Percentiles rank a stretch among this genome's conserved stretches.
These are phyloP conservation scores for Ascochyta koolunga DNA, from an alignment of 2,329 filamentous ascomycete species.

Conservation along the genomic window DNA sequence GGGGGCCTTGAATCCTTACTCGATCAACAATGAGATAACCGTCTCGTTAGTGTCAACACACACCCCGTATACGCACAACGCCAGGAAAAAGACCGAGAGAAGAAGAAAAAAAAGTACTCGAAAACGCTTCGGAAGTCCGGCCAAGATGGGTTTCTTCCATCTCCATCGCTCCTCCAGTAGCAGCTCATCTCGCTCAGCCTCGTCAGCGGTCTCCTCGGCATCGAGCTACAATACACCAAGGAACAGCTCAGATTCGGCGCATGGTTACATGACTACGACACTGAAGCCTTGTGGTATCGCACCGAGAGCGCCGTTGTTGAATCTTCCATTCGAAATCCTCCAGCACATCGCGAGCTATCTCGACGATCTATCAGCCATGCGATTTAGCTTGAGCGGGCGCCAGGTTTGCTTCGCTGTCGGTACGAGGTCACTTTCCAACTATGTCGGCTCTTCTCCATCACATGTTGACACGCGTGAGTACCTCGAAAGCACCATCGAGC, in stretches of 20 bases:
- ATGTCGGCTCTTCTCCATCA: slow-evolving; percentile 20
- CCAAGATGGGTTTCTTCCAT: slow-evolving; percentile 11
- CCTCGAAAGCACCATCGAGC: slow-evolving; percentile 37
- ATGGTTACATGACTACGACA: slow-evolving; percentile 13
- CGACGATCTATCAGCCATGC: slow-evolving; percentile 26
- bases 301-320: slow-evolving; percentile 24
- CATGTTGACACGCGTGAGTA: slow-evolving; percentile 30
- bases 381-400: slow-evolving; percentile 35
- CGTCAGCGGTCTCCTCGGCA: not conserved
- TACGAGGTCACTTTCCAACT: slow-evolving; percentile 22
- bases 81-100: not conserved
- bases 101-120: not conserved
- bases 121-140: no score
- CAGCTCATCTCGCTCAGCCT: slow-evolving; percentile 1
- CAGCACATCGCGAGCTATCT: slow-evolving; percentile 39
- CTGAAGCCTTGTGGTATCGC: slow-evolving; percentile 4
- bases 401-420: slow-evolving; percentile 40
- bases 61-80: not conserved
- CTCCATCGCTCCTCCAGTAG: slow-evolving; percentile 7
- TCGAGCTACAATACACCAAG: slow-evolving; percentile 1
- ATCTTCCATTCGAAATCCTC: slow-evolving; percentile 39
- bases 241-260: slow-evolving; percentile 8
- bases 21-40: not conserved
- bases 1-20: not conserved
- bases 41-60: not conserved